A percentile compares a stretch with the other conserved stretches of the same genome.
Evolutionary conservation across 1,284 basidiomycete genomes (phyloP).

Genomic region (Pseudozyma flocculosa): DNA sequence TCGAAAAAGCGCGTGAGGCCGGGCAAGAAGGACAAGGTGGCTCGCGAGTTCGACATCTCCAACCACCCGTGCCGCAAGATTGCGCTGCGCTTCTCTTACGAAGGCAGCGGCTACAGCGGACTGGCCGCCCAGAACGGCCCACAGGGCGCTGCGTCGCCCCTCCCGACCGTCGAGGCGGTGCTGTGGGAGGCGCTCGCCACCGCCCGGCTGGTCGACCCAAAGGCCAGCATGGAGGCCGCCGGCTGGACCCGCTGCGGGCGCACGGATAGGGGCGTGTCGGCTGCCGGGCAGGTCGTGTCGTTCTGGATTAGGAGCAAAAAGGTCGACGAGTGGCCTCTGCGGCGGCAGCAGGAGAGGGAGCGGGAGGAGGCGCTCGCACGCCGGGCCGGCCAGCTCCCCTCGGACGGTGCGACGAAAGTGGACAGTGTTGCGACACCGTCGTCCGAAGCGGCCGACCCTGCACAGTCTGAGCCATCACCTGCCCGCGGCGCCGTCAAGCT

Average conservation of each 20-base stretch:
- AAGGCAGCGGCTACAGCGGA: slow-evolving; percentile 88
- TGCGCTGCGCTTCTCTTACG: slow-evolving; percentile 86
- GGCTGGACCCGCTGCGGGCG: slow-evolving; percentile 88
- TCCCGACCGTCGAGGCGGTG: slow-evolving; percentile 88
- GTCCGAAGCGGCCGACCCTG: too few species aligned
- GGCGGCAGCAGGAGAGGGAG: slow-evolving; percentile 4
- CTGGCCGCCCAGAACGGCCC: slow-evolving; percentile 68
- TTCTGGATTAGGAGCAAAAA: slow-evolving; percentile 66
- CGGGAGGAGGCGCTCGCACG: background rate
- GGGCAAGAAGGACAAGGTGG: slow-evolving; percentile 19
- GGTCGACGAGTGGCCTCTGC: slow-evolving; percentile 39
- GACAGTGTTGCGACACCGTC: too few species aligned
- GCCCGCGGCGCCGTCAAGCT: slow-evolving; percentile 17
- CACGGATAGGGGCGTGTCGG: slow-evolving; percentile 92
- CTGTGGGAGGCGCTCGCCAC: slow-evolving; percentile 70
- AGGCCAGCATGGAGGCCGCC: slow-evolving; percentile 62
- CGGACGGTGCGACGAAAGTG: background rate
- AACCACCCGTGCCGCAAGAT: slow-evolving; percentile 77
- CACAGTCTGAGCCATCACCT: too few species aligned
- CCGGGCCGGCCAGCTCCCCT: background rate
- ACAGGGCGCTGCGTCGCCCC: slow-evolving; percentile 55
- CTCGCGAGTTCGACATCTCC: slow-evolving; percentile 66
- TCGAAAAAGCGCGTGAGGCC: background rate
- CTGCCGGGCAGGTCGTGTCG: slow-evolving; percentile 88
- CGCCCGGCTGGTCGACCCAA: slow-evolving; percentile 44